These are phyloP conservation scores for Tetracentron sinense DNA, from an alignment of 164 flowering plant genomes.

Conservation along the genomic window DNA sequence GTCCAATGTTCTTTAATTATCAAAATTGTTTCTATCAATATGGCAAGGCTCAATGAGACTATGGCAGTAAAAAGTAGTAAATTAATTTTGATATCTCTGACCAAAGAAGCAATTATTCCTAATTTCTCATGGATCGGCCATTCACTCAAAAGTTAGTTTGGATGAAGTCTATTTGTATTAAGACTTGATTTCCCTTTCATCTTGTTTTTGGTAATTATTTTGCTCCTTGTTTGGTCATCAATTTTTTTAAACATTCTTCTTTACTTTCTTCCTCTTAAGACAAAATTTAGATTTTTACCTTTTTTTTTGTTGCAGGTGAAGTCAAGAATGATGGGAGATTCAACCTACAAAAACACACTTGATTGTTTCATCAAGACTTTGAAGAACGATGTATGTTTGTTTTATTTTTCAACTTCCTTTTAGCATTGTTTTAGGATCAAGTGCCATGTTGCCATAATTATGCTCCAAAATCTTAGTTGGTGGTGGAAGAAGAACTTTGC, in stretches of 20 bases:
- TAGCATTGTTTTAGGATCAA: background rate
- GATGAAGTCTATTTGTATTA: too few species aligned
- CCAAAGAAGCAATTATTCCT: too few species aligned
- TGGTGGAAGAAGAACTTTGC: too few species aligned
- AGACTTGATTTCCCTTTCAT: too few species aligned
- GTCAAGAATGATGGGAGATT: conserved; percentile 98
- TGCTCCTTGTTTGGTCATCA: background rate
- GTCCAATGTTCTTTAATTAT: too few species aligned
- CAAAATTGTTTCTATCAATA: too few species aligned
- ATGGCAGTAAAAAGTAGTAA: too few species aligned
- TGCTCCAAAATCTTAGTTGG: background rate
- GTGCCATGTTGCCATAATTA: background rate
- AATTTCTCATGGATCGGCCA: too few species aligned
- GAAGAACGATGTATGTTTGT: conserved; percentile 61
- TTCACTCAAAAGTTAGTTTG: too few species aligned
- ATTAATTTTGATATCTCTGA: too few species aligned
- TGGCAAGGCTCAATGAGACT: too few species aligned
- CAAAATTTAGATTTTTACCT: conserved; percentile 10
- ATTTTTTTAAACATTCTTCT: background rate
- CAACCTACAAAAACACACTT: conserved; percentile 74
- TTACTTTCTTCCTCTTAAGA: conserved; percentile 5
- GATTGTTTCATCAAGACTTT: conserved; percentile 88
- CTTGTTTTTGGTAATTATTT: too few species aligned
- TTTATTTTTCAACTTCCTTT: background rate
- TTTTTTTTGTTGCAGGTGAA: conserved; percentile 60